These are phyloP conservation scores for Alternaria metachromatica DNA, from an alignment of 2,329 filamentous ascomycete genomes.

Conservation along the genomic window DNA sequence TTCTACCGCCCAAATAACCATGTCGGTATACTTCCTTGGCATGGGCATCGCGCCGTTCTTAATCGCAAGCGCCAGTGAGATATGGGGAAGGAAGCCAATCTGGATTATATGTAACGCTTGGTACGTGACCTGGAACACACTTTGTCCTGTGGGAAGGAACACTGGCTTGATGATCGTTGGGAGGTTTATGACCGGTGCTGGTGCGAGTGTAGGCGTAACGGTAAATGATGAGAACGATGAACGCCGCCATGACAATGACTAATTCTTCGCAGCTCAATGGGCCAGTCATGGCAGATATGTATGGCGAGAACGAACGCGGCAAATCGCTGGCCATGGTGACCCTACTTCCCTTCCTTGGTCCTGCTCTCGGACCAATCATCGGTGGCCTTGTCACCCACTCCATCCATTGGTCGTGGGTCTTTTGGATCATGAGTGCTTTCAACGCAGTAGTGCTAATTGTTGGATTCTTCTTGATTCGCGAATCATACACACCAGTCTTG, in stretches of 20 bases:
- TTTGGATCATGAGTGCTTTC: conserved; percentile 20
- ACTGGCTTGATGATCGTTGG: conserved; percentile 18
- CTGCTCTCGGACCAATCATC: conserved; percentile 33
- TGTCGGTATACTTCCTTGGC: conserved; percentile 20
- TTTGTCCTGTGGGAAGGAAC: conserved; percentile 8
- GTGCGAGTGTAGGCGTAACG: conserved; percentile 19
- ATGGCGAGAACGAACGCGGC: conserved; percentile 16
- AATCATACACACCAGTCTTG: conserved; percentile 56
- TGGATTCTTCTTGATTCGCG: conserved; percentile 47
- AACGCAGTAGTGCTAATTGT: neutral
- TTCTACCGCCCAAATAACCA: conserved; percentile 14
- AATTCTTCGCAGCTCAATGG: conserved; percentile 10
- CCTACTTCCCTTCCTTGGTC: conserved; percentile 21
- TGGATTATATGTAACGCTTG: conserved; percentile 14
- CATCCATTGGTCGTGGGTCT: conserved; percentile 32
- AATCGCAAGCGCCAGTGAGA: conserved; percentile 12
- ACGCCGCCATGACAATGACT: neutral
- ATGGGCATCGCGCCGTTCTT: conserved; percentile 20
- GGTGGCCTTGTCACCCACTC: conserved; percentile 27
- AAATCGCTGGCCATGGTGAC: conserved; percentile 22
- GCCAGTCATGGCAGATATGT: conserved; percentile 23
- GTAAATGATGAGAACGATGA: neutral
- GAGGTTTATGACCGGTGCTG: conserved; percentile 15
- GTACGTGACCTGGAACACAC: conserved; percentile 21
- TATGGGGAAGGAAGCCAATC: conserved; percentile 14